Evolutionary conservation across 768 basidiomycete species (phyloP), one percentile per base, ranked within the genome.

Genomic region (Agrocybe chaxingu): DNA sequence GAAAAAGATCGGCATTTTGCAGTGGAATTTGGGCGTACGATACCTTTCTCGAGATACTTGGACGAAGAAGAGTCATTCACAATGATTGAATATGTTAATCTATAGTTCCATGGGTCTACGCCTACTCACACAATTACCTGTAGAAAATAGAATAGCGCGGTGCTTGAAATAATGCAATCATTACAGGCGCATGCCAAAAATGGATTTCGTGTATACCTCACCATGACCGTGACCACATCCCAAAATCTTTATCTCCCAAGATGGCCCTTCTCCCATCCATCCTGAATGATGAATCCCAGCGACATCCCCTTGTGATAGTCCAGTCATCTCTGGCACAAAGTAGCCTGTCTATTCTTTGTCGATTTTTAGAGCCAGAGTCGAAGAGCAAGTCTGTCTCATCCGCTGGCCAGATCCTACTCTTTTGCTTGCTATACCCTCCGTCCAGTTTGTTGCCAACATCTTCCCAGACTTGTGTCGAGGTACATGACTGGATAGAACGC

Each of bases 251-350:
- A 24, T 38, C 53, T 58, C 48, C 50, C 50, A 57, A 52, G 47
- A 65, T 65, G 63, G 48, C 51, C 50, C 50, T 62, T 38, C 51
- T 65, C 41, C 38, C 56, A 35, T 54, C 57, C 10, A 46, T 63
- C 50, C 52, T 58, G 8, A 49, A 54, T 47, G 58, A 60, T 43
- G 57, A 61, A 11, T 47, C 57, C 29, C 50, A 53, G 19, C 54
- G 51, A 43, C 66, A 80, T 33, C 72, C 80, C 24, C 60, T 85
- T 18, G 58, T 86, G 16, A 51, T 86, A 24, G 61, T 85, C 10
- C 80, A 86, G 54, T 85, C 85, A 5, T 82, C 84, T 42, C 48
- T 69, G 43, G 73, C 80, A 2, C 84, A 85, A 59, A 81, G 80
- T 8, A 67, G 74, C 53, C 54, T 87, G 38, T 80, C 84, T 8